phyloP scores from a whole-genome alignment of 176 grass and related monocot species.

The Poa annua region DNA sequence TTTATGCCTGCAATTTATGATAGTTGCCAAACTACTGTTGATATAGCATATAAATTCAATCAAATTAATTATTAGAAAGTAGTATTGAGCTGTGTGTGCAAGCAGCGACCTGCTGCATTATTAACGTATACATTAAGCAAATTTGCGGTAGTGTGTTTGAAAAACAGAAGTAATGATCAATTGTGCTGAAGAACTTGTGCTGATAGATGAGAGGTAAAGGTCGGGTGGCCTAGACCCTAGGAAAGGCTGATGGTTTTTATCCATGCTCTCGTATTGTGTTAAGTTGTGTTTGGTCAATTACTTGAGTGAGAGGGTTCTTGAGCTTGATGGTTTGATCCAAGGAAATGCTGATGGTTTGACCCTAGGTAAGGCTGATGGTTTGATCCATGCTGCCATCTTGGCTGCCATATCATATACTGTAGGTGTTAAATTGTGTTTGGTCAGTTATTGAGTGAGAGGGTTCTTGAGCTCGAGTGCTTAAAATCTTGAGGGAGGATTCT shows the following conservation, averaged over 20 bases:
- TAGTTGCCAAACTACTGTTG: neutral
- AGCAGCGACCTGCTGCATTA: neutral
- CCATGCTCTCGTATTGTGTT: neutral
- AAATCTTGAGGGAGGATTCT: too few species aligned
- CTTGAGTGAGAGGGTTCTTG: constrained; percentile 1
- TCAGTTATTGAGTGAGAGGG: neutral
- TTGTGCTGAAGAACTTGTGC: neutral
- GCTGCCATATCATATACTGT: neutral
- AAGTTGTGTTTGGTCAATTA: neutral
- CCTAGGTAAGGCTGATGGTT: neutral
- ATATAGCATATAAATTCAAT: neutral
- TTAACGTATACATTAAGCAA: neutral
- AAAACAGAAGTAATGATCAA: neutral
- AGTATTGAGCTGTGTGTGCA: neutral
- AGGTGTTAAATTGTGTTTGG: neutral
- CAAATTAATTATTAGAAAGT: neutral
- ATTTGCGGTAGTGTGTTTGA: neutral
- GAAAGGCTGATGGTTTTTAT: neutral
- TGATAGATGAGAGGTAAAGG: neutral
- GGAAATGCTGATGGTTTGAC: too few species aligned
- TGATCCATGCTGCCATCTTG: neutral
- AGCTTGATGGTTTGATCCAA: neutral
- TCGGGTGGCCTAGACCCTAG: neutral
- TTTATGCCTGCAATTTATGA: neutral
- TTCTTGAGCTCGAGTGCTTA: too few species aligned